Evolutionary conservation across 169 alveolate genomes (phyloP).

Genomic region (Babesia divergens): DNA sequence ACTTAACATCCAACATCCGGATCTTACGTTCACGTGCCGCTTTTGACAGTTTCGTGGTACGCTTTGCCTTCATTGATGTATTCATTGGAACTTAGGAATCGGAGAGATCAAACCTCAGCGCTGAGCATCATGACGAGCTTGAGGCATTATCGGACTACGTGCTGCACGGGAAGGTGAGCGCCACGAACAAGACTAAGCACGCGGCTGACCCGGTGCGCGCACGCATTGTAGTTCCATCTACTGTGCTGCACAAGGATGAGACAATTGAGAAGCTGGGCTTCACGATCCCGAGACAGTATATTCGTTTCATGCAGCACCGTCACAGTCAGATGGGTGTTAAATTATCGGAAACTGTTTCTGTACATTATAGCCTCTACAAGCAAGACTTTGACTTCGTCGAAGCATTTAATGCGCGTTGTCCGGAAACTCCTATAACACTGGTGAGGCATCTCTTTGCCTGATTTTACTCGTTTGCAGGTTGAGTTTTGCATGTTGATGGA

Average conservation of each 20-base stretch:
- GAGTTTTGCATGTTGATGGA: conserved; percentile 71
- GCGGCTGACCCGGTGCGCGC: conserved; percentile 10
- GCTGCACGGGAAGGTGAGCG: conserved; percentile 32
- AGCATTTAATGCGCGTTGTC: conserved; percentile 53
- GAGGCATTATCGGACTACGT: conserved; percentile 39
- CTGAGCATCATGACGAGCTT: conserved; percentile 46
- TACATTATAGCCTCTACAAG: conserved; percentile 76
- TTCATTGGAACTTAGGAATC: neutral
- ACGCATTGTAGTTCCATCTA: conserved; percentile 54
- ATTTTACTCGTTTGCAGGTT: neutral
- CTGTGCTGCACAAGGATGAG: conserved; percentile 55
- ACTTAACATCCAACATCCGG: conserved; percentile 33
- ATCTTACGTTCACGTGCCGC: conserved; percentile 49
- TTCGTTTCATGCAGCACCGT: conserved; percentile 77
- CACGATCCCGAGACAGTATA: conserved; percentile 74
- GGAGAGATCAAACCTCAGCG: conserved; percentile 9
- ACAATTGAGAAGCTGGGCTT: conserved; percentile 43
- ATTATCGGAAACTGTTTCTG: conserved; percentile 68
- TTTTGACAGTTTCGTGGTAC: conserved; percentile 52
- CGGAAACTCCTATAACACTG: conserved; percentile 38
- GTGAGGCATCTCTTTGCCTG: conserved; percentile 1
- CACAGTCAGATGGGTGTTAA: conserved; percentile 67
- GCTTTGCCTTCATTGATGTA: neutral
- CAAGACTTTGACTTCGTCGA: conserved; percentile 75
- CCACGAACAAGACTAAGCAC: conserved; percentile 48